Conservation (phyloP, 495 filamentous ascomycete genomes). For the Wilcoxina mikolae region DNA sequence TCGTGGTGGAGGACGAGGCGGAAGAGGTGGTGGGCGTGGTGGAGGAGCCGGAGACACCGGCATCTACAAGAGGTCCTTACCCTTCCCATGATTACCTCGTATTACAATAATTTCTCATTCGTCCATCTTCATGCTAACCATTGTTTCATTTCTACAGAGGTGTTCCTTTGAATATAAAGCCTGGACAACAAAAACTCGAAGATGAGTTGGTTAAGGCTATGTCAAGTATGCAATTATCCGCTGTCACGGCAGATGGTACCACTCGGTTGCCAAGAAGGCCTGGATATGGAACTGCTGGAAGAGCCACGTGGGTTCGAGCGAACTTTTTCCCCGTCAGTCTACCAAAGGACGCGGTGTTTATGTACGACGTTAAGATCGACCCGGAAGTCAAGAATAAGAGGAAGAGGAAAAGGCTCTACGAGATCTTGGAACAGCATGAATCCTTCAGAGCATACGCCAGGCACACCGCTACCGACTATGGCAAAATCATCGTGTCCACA, state of each 20-base stretch:
- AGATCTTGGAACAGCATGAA: constrained; percentile 31
- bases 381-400: constrained; percentile 34
- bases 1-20: constrained; percentile 1
- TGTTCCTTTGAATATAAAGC: not conserved
- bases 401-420: constrained; percentile 41
- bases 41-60: not conserved
- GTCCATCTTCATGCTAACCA: no score
- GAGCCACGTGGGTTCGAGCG: constrained; percentile 40
- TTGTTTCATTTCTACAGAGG: not conserved
- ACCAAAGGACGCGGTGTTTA: constrained; percentile 28
- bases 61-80: constrained; percentile 1
- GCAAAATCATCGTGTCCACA: constrained; percentile 21
- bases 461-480: constrained; percentile 42
- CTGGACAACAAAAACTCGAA: not conserved
- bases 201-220: constrained; percentile 1
- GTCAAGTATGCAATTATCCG: not conserved
- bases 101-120: no score
- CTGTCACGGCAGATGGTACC: not conserved
- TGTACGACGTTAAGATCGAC: constrained; percentile 32
- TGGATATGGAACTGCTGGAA: constrained; percentile 44
- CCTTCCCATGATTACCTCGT: not conserved
- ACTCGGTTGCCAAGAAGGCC: constrained; percentile 37
- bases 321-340: constrained; percentile 47
- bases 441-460: constrained; percentile 25
- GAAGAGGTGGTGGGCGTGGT: constrained; percentile 3